Conservation (phyloP, 1,284 basidiomycete species). For the Neotropicomus parvogracilis region DNA sequence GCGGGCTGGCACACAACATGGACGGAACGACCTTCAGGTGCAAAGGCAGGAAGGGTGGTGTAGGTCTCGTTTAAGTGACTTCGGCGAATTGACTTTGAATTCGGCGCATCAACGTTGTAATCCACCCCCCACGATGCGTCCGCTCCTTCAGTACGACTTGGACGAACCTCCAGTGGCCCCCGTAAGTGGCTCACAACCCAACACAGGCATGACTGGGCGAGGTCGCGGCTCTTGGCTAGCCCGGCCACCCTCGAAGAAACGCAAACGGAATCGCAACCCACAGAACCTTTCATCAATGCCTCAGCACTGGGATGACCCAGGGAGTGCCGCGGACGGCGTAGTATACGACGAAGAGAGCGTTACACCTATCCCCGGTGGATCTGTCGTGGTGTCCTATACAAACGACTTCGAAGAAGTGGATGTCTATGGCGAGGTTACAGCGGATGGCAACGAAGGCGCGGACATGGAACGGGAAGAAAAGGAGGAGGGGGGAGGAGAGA, state of each 20-base stretch:
- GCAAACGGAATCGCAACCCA: constrained; percentile 37
- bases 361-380: not conserved
- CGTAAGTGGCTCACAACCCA: not conserved
- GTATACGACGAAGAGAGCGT: constrained; percentile 32
- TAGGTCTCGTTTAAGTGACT: too few species aligned
- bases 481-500: constrained; percentile 39
- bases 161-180: constrained; percentile 15
- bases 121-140: constrained; percentile 29
- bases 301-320: constrained; percentile 48
- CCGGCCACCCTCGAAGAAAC: constrained; percentile 46
- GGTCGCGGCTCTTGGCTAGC: too few species aligned
- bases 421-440: constrained; percentile 5
- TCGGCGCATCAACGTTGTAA: not conserved
- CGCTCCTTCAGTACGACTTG: constrained; percentile 53
- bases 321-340: constrained; percentile 26
- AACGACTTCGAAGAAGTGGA: constrained; percentile 19
- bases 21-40: too few species aligned
- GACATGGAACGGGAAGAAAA: constrained; percentile 17
- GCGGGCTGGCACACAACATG: too few species aligned
- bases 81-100: too few species aligned
- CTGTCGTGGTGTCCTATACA: not conserved
- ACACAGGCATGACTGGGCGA: not conserved
- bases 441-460: constrained; percentile 22
- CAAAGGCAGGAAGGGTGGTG: too few species aligned
- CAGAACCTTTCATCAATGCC: not conserved